Conservation (phyloP, 2,329 filamentous ascomycete species). For the Colletotrichum spinosum region DNA sequence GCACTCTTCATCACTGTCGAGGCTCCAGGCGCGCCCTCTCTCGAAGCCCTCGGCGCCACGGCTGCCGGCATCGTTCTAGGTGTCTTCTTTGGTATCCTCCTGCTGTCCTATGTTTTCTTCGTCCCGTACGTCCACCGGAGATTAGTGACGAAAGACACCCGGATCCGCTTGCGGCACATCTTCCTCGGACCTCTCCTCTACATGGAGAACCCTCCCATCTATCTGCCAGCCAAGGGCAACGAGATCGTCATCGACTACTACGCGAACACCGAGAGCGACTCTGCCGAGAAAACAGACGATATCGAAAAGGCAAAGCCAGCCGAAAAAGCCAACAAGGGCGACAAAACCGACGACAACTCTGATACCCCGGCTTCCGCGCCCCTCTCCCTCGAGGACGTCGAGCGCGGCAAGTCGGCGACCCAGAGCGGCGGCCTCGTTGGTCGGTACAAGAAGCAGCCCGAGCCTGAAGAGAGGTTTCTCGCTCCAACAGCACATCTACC, state of each 20-base stretch:
- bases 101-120: slow-evolving; percentile 49
- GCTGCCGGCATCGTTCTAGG: slow-evolving; percentile 43
- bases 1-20: slow-evolving; percentile 41
- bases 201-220: slow-evolving; percentile 41
- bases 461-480: slow-evolving; percentile 45
- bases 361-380: neutral
- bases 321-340: slow-evolving; percentile 10
- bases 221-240: slow-evolving; percentile 42
- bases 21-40: slow-evolving; percentile 36
- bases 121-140: slow-evolving; percentile 49
- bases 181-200: slow-evolving; percentile 51
- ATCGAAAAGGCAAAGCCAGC: too few species aligned
- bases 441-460: slow-evolving; percentile 53
- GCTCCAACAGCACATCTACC: slow-evolving; percentile 36
- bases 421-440: slow-evolving; percentile 40
- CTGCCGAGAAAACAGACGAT: too few species aligned
- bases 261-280: slow-evolving; percentile 12
- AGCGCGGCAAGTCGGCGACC: slow-evolving; percentile 44
- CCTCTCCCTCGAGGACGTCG: slow-evolving; percentile 44
- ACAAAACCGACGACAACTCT: slow-evolving; percentile 25
- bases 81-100: slow-evolving; percentile 46
- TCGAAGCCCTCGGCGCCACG: slow-evolving; percentile 49
- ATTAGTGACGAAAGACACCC: slow-evolving; percentile 47
- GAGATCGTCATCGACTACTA: slow-evolving; percentile 45
- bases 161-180: slow-evolving; percentile 47